phyloP scores from a whole-genome alignment of 805 yeast species.

The Myxozyma nipponensis region DNA sequence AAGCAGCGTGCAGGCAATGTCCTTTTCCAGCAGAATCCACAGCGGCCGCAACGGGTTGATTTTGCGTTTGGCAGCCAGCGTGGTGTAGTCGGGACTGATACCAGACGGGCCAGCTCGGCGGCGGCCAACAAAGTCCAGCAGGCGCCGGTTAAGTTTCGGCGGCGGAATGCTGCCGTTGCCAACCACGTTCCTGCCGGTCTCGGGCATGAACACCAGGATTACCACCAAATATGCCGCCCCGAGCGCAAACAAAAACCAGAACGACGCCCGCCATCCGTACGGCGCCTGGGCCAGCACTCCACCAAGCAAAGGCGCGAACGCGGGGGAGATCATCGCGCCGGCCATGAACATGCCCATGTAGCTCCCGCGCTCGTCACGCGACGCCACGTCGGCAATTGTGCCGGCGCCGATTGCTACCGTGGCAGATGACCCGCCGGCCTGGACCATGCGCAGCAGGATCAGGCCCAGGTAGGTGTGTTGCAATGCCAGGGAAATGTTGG shows the following conservation, averaged over 20 bases:
- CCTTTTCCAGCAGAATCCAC: slow-evolving; percentile 2
- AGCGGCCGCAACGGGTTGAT: slow-evolving; percentile 8
- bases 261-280: slow-evolving; percentile 67
- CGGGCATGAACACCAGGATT: slow-evolving; percentile 54
- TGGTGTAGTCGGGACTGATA: background rate
- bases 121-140: background rate
- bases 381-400: slow-evolving; percentile 67
- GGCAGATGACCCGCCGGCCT: slow-evolving; percentile 74
- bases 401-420: slow-evolving; percentile 68
- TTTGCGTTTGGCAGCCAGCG: background rate
- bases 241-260: slow-evolving; percentile 68
- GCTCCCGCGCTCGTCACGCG: slow-evolving; percentile 63
- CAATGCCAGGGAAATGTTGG: slow-evolving; percentile 64
- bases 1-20: slow-evolving; percentile 5
- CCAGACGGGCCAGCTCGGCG: background rate
- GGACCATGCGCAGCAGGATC: slow-evolving; percentile 62
- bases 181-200: slow-evolving; percentile 65
- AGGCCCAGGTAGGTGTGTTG: slow-evolving; percentile 52
- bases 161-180: slow-evolving; percentile 73
- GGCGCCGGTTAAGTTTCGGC: background rate
- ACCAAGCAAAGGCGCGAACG: slow-evolving; percentile 70
- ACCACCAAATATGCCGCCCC: slow-evolving; percentile 45
- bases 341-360: slow-evolving; percentile 65
- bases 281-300: slow-evolving; percentile 45
- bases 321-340: slow-evolving; percentile 64